Percentiles rank a stretch among this genome's conserved stretches.
Evolutionary conservation across 345 rosid species (phyloP).

Genomic region (Excoecaria agallocha): DNA sequence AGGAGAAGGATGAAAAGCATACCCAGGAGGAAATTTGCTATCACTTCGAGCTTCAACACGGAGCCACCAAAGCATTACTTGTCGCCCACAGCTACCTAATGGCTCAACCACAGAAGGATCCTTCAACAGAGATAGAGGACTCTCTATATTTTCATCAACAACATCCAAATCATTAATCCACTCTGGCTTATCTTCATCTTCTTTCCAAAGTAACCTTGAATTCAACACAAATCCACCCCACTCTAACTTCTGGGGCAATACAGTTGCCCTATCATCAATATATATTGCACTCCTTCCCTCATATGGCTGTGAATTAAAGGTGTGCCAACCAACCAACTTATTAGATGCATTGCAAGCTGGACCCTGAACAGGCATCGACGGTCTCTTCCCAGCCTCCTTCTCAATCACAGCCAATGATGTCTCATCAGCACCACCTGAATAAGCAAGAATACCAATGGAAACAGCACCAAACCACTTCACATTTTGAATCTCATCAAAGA

Average conservation of each 20-base stretch:
- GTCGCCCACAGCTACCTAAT: slow-evolving; percentile 90
- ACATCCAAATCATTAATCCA: slow-evolving; percentile 75
- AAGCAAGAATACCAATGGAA: slow-evolving; percentile 77
- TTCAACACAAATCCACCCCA: slow-evolving; percentile 98
- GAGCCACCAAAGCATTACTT: slow-evolving; percentile 95
- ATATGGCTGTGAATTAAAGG: slow-evolving; percentile 65
- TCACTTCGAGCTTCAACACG: slow-evolving; percentile 99
- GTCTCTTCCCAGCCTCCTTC: slow-evolving; percentile 39
- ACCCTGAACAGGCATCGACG: slow-evolving; percentile 75
- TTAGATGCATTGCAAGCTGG: slow-evolving; percentile 86
- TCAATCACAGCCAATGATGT: slow-evolving; percentile 27
- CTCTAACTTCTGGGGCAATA: slow-evolving; percentile 79
- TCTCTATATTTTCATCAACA: slow-evolving; percentile 50
- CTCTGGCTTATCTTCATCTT: slow-evolving; percentile 55
- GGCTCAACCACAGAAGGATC: slow-evolving; percentile 81
- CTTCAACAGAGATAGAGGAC: slow-evolving; percentile 70
- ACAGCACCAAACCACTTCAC: slow-evolving; percentile 89
- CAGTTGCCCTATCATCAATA: slow-evolving; percentile 79
- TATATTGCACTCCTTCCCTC: slow-evolving; percentile 56
- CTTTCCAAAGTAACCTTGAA: slow-evolving; percentile 88
- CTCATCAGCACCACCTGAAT: slow-evolving; percentile 53
- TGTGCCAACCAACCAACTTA: slow-evolving; percentile 80
- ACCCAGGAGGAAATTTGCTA: slow-evolving; percentile 98
- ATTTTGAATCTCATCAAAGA: slow-evolving; percentile 86
- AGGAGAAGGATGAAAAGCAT: slow-evolving; percentile 24